phyloP scores from a whole-genome alignment of 768 basidiomycete species.

The Collybiopsis luxurians region DNA sequence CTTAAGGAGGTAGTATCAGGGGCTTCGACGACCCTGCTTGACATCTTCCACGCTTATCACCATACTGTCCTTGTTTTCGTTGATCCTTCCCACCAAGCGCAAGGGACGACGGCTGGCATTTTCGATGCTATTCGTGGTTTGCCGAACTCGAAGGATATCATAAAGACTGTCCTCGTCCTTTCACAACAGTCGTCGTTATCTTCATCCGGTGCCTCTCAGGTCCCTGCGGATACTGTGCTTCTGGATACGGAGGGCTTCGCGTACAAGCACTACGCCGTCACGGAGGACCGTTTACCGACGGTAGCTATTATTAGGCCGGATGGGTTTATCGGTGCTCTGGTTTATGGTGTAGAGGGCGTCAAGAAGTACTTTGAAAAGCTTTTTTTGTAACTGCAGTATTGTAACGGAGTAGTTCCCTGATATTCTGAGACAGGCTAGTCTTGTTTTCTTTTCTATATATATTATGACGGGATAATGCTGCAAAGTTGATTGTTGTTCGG shows the following conservation, averaged over 20 bases:
- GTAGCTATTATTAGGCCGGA: constrained; percentile 44
- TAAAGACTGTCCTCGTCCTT: constrained; percentile 26
- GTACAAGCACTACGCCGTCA: constrained; percentile 30
- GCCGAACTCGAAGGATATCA: constrained; percentile 20
- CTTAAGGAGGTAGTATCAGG: constrained; percentile 20
- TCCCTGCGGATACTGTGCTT: constrained; percentile 27
- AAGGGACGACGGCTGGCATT: constrained; percentile 12
- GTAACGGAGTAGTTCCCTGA: too few species aligned
- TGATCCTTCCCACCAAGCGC: constrained; percentile 18
- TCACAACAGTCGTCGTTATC: constrained; percentile 14
- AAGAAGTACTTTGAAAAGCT: constrained; percentile 27
- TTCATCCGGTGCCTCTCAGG: constrained; percentile 1
- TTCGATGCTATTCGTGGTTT: constrained; percentile 5
- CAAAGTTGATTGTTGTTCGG: too few species aligned
- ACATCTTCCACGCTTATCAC: constrained; percentile 27
- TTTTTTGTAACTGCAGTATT: too few species aligned
- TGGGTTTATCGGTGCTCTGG: constrained; percentile 40
- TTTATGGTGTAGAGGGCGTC: constrained; percentile 26
- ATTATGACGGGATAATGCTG: too few species aligned
- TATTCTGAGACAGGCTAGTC: too few species aligned
- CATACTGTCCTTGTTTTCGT: constrained; percentile 44
- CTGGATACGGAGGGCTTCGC: constrained; percentile 37
- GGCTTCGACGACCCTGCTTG: constrained; percentile 21
- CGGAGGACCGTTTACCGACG: constrained; percentile 18
- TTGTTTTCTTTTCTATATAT: too few species aligned